Conservation (phyloP, 805 yeast genomes). For the Candida piceae region DNA sequence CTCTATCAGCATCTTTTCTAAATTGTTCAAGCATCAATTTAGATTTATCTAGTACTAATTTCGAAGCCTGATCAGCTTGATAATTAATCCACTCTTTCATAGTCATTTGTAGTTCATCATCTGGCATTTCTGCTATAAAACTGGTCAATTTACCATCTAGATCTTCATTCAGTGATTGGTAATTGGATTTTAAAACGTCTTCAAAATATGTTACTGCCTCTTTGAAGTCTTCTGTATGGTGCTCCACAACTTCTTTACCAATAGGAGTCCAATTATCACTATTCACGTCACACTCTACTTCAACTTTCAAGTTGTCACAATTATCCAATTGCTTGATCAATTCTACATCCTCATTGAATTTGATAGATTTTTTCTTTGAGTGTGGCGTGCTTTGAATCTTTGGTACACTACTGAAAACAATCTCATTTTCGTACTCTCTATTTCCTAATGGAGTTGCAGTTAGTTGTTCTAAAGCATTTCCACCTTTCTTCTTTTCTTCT, state of each 20-base stretch:
- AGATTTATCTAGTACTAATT: slow-evolving; percentile 41
- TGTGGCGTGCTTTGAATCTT: slow-evolving; percentile 18
- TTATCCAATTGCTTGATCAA: background rate
- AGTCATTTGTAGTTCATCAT: slow-evolving; percentile 61
- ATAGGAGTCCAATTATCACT: slow-evolving; percentile 24
- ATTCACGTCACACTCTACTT: background rate
- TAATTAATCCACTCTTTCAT: slow-evolving; percentile 64
- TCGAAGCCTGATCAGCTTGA: slow-evolving; percentile 50
- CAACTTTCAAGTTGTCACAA: background rate
- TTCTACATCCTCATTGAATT: background rate
- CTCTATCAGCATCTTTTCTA: slow-evolving; percentile 44
- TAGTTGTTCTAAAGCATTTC: background rate
- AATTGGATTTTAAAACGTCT: slow-evolving; percentile 29
- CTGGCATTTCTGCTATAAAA: slow-evolving; percentile 66
- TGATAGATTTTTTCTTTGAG: background rate
- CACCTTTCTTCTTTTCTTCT: background rate
- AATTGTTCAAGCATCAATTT: slow-evolving; percentile 44
- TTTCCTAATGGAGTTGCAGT: slow-evolving; percentile 1
- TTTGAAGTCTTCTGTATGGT: slow-evolving; percentile 25
- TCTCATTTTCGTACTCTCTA: background rate
- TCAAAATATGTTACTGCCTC: slow-evolving; percentile 27
- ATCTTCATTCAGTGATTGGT: slow-evolving; percentile 48
- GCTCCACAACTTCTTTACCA: slow-evolving; percentile 24
- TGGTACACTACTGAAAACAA: slow-evolving; percentile 6
- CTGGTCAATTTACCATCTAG: slow-evolving; percentile 58